These are phyloP conservation scores for Uronychia binucleata DNA, from an alignment of 73 alveolate species.

Conservation along the genomic window DNA sequence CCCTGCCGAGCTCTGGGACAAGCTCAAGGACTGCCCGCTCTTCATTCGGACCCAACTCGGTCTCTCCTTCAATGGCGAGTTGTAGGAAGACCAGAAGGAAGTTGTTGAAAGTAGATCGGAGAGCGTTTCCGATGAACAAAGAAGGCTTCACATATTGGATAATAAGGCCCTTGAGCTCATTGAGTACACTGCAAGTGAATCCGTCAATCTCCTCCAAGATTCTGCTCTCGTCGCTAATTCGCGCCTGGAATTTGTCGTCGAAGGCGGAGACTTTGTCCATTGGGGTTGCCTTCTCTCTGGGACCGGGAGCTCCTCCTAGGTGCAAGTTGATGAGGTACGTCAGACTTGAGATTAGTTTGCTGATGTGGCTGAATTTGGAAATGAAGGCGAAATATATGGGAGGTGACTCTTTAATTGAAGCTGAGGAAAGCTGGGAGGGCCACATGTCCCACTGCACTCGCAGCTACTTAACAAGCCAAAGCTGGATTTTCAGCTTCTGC, in stretches of 20 bases:
- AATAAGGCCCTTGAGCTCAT: neutral
- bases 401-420: neutral
- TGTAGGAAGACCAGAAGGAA: neutral
- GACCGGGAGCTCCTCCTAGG: neutral
- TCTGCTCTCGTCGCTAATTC: neutral
- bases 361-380: neutral
- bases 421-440: neutral
- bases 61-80: neutral
- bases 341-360: neutral
- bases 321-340: neutral
- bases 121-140: neutral
- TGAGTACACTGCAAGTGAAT: neutral
- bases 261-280: neutral
- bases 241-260: neutral
- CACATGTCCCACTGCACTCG: neutral
- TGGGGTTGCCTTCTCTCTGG: neutral
- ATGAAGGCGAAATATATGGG: neutral
- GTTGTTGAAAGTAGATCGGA: neutral
- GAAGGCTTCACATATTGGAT: neutral
- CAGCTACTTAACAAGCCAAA: neutral
- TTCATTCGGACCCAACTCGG: neutral
- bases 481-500: neutral
- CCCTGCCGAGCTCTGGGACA: neutral
- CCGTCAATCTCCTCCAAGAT: neutral
- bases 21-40: neutral